Evolutionary conservation across 306 rosid species (phyloP).

Genomic region (Macrotyloma uniflorum): DNA sequence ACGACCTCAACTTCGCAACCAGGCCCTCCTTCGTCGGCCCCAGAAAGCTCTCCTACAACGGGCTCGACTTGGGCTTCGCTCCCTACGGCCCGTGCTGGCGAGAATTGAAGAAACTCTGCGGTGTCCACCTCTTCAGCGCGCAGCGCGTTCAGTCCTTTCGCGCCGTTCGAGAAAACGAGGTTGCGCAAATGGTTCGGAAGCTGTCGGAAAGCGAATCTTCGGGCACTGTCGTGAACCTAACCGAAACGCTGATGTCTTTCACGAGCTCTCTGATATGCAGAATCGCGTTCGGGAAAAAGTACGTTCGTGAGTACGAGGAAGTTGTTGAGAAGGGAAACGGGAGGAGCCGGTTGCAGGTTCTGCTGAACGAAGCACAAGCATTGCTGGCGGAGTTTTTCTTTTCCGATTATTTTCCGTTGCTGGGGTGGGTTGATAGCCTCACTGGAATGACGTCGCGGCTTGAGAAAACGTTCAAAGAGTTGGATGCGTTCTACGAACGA

Average conservation of each 20-base stretch:
- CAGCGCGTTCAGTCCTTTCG: conserved; percentile 42
- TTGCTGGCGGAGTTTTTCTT: conserved; percentile 39
- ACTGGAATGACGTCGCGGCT: conserved; percentile 39
- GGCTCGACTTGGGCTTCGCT: conserved; percentile 46
- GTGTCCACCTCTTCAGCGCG: conserved; percentile 44
- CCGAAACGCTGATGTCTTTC: conserved; percentile 30
- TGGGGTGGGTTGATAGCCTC: conserved; percentile 60
- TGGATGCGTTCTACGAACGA: conserved; percentile 51
- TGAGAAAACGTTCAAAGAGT: conserved; percentile 37
- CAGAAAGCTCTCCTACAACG: conserved; percentile 47
- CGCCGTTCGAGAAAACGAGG: conserved; percentile 40
- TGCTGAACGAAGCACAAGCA: conserved; percentile 46
- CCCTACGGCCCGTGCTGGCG: conserved; percentile 58
- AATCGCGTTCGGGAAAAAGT: conserved; percentile 54
- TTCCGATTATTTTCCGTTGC: conserved; percentile 45
- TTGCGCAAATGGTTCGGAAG: conserved; percentile 30
- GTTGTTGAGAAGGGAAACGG: not conserved
- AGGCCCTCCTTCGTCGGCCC: conserved; percentile 40
- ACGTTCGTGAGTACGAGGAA: conserved; percentile 27
- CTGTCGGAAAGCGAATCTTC: not conserved
- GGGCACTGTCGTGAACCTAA: conserved; percentile 27
- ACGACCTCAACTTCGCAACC: conserved; percentile 48
- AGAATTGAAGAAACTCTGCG: conserved; percentile 49
- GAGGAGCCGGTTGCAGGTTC: conserved; percentile 38
- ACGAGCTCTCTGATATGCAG: conserved; percentile 42